phyloP scores from a whole-genome alignment of 148 eudicot genomes.

The Rhododendron ovatum region DNA sequence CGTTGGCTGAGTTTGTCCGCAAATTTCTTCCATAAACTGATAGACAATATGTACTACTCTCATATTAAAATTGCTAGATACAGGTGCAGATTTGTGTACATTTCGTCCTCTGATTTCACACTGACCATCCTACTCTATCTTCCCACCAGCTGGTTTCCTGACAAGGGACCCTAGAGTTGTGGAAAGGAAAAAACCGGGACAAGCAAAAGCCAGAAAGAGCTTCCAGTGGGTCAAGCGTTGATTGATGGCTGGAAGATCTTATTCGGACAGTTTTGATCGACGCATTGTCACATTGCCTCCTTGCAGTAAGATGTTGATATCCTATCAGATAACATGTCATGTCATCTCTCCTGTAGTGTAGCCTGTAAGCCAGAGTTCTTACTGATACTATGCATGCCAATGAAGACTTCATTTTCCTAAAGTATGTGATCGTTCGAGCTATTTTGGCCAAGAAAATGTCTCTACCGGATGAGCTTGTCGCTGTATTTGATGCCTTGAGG shows the following conservation, averaged over 20 bases:
- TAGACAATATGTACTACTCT: neutral
- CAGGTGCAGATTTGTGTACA: neutral
- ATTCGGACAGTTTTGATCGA: neutral
- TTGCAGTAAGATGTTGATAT: neutral
- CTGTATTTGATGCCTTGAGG: neutral
- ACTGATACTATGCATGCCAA: neutral
- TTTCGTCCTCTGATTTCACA: neutral
- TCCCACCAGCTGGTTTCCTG: slow-evolving; percentile 85
- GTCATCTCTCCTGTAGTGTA: slow-evolving; percentile 3
- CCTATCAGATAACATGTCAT: neutral
- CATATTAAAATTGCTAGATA: neutral
- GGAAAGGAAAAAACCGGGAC: slow-evolving; percentile 96
- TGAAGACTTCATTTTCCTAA: neutral
- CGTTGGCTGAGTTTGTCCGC: neutral
- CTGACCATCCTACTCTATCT: neutral
- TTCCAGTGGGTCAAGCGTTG: slow-evolving; percentile 99
- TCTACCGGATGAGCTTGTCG: neutral
- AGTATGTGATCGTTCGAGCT: neutral
- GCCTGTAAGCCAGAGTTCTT: slow-evolving; percentile 1
- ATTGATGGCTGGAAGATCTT: slow-evolving; percentile 5
- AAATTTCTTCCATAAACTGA: neutral
- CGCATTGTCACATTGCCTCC: neutral
- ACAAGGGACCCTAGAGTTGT: slow-evolving; percentile 86
- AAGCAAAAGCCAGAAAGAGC: slow-evolving; percentile 96
- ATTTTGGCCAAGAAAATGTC: neutral